Conservation (phyloP, 192 early-diverging fungal genomes). For the Podila horticola region DNA sequence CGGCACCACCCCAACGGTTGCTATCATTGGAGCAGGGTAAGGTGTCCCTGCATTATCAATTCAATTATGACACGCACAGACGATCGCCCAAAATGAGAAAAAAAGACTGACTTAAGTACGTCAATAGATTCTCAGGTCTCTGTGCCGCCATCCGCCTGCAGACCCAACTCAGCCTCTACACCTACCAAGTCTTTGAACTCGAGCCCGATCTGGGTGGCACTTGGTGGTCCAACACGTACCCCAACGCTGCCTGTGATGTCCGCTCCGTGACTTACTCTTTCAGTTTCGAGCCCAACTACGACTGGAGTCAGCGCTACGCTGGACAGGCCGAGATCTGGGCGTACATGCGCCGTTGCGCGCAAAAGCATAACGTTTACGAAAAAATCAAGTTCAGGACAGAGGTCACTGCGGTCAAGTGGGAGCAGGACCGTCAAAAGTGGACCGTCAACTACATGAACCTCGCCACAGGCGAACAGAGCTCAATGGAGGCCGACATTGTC, state of each 20-base stretch:
- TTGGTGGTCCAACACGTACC: constrained; percentile 61
- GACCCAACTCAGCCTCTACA: constrained; percentile 53
- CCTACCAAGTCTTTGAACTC: constrained; percentile 57
- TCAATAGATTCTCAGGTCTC: constrained; percentile 56
- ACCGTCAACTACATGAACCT: constrained; percentile 35
- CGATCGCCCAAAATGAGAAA: not conserved
- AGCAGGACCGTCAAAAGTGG: constrained; percentile 49
- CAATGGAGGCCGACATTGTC: constrained; percentile 32
- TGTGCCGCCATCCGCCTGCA: constrained; percentile 62
- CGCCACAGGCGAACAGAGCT: constrained; percentile 22
- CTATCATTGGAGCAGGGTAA: constrained; percentile 60
- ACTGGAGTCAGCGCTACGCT: constrained; percentile 56
- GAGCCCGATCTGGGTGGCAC: constrained; percentile 62
- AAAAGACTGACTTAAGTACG: constrained; percentile 1
- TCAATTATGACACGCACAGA: not conserved
- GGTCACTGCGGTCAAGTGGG: constrained; percentile 48
- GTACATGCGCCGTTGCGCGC: constrained; percentile 51
- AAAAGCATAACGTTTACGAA: constrained; percentile 52
- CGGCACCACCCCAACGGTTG: constrained; percentile 47
- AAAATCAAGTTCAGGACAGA: constrained; percentile 56
- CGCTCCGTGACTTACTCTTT: constrained; percentile 54
- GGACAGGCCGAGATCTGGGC: constrained; percentile 55
- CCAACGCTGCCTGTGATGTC: constrained; percentile 66
- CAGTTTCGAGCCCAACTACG: constrained; percentile 51
- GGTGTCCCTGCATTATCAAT: not conserved